A percentile compares a stretch with the other conserved stretches of the same genome.
These are phyloP conservation scores for Nakazawaea ernobii DNA, from an alignment of 805 yeast genomes.

Conservation along the genomic window DNA sequence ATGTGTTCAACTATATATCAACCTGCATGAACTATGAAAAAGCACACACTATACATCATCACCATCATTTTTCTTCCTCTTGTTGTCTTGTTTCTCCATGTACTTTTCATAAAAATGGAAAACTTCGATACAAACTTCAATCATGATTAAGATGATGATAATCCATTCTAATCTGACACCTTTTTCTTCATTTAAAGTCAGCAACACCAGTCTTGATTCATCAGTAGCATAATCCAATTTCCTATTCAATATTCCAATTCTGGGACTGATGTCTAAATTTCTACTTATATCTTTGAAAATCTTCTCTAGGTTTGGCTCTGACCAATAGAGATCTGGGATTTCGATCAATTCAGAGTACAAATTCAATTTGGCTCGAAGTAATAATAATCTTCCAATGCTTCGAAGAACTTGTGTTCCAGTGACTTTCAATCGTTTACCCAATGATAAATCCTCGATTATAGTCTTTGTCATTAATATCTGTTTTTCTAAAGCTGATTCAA, in stretches of 20 bases:
- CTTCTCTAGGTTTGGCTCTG: constrained; percentile 78
- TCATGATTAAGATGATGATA: constrained; percentile 73
- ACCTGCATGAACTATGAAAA: too few species aligned
- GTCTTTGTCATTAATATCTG: constrained; percentile 58
- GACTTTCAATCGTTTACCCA: constrained; percentile 48
- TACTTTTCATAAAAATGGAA: constrained; percentile 65
- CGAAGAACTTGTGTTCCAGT: constrained; percentile 57
- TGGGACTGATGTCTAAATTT: constrained; percentile 66
- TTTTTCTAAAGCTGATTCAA: constrained; percentile 67
- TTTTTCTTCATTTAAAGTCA: constrained; percentile 70
- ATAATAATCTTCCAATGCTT: constrained; percentile 68
- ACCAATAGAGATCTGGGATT: constrained; percentile 92
- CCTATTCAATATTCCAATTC: constrained; percentile 75
- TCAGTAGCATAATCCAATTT: constrained; percentile 89
- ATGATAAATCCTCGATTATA: constrained; percentile 61
- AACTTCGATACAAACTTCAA: constrained; percentile 80
- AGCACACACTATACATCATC: too few species aligned
- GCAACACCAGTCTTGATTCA: constrained; percentile 72
- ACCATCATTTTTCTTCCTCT: too few species aligned
- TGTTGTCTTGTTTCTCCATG: not conserved
- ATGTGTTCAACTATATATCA: too few species aligned
- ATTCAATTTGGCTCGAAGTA: constrained; percentile 77
- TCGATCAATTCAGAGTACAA: constrained; percentile 84
- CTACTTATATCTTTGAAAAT: constrained; percentile 68
- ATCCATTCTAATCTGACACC: constrained; percentile 82